Base-by-base conservation (phyloP, 2,329 filamentous ascomycete genomes). In the Elsinoe ampelina region DNA sequence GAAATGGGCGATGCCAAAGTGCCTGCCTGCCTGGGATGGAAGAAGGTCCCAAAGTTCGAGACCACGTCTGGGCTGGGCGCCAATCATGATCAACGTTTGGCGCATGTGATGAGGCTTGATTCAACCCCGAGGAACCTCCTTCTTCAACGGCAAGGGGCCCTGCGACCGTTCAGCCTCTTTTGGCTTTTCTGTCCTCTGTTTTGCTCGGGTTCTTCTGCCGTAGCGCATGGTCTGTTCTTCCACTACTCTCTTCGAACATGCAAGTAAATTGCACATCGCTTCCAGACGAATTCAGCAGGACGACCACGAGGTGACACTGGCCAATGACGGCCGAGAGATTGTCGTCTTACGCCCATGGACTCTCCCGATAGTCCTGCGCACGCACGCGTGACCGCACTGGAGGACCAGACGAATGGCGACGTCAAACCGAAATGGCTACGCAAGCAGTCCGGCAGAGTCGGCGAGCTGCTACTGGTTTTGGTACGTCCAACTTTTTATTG, bases 221-320 rank as follows among this genome's bases (percentile, higher is more conserved):
- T 50, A 50, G 45, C 17, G 45, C 26, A n/a, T 50, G 45, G 45
- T 50, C 45, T 50, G 45, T 50, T 13, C 30, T 17, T 35, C 26
- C 45, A 35, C 7, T 50, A 50, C n/a, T 38, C 38, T 15, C 48
- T 11, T 22, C 15, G 12, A 52, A 7, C 48, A 52, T 36, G 48
- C 35, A 36, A 52, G 12, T 39, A 52, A 20, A 52, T 52, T 52
- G 48, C 48, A 52, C 48, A 52, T 52, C 48, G 48, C 48, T 52
- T 52, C 35, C 48, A 52, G 35, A 36, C 36, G 48, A 39, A 35
- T 7, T 15, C 22, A 52, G 35, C 22, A 8, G 3, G 36, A 12
- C 34, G 17, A 52, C 48, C 48, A 52, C 48, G 48, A 26, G 48
- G 48, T 39, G 32, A 26, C 17, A 39, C 15, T 17, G 22, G 41